Percentiles rank a stretch among this genome's conserved stretches.
phyloP scores from a whole-genome alignment of 1,284 basidiomycete species.

The Coriolopsis trogii region DNA sequence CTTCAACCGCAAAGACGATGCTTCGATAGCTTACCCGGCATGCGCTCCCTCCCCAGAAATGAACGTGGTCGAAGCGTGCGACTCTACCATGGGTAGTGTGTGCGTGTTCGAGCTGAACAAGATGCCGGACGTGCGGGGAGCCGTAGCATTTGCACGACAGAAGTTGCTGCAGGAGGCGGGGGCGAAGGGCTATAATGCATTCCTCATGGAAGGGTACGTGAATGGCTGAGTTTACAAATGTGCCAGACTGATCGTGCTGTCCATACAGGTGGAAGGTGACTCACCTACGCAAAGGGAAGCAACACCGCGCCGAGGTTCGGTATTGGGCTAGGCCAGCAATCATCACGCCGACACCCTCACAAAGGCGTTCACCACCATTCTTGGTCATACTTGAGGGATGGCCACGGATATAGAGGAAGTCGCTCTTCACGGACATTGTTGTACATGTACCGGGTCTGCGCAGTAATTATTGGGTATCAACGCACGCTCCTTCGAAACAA shows the following conservation, averaged over 20 bases:
- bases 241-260: neutral
- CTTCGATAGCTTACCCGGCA: too few species aligned
- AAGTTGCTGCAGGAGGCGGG: constrained; percentile 59
- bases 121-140: constrained; percentile 46
- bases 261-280: constrained; percentile 66
- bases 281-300: constrained; percentile 60
- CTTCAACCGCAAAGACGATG: too few species aligned
- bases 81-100: constrained; percentile 55
- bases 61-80: constrained; percentile 55
- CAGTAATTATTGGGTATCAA: too few species aligned
- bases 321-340: constrained; percentile 70
- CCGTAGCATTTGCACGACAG: constrained; percentile 63
- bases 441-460: too few species aligned
- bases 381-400: constrained; percentile 53
- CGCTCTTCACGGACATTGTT: neutral
- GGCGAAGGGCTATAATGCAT: constrained; percentile 61
- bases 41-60: constrained; percentile 58
- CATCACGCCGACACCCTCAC: constrained; percentile 47
- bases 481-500: too few species aligned
- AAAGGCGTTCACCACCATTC: constrained; percentile 61
- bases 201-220: constrained; percentile 69
- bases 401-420: neutral
- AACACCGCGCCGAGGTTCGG: constrained; percentile 64
- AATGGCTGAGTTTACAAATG: neutral
- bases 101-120: constrained; percentile 58